A percentile compares a stretch with the other conserved stretches of the same genome.
Conservation (phyloP, 2,329 filamentous ascomycete species). For the Gyromitra esculenta region DNA sequence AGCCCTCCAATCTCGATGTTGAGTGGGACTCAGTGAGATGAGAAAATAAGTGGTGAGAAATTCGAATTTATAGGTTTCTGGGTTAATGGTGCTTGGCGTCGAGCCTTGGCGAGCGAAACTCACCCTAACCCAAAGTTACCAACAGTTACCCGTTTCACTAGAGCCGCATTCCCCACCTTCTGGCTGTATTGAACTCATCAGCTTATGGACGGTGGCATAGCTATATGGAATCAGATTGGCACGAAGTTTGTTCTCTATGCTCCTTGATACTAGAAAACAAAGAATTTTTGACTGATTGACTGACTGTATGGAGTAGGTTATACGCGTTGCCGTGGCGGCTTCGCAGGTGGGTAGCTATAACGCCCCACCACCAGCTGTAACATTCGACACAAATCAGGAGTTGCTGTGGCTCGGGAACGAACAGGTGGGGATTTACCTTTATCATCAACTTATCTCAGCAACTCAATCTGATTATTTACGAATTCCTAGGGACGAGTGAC, state of each 20-base stretch:
- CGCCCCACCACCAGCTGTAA: conserved; percentile 79
- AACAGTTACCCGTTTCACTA: neutral
- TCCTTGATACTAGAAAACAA: neutral
- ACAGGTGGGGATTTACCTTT: conserved; percentile 68
- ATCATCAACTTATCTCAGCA: conserved; percentile 24
- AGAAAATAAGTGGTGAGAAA: conserved; percentile 17
- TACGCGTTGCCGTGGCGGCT: conserved; percentile 77
- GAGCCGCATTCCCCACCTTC: conserved; percentile 48
- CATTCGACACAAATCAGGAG: conserved; percentile 89
- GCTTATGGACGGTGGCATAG: conserved; percentile 46
- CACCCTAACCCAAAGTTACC: conserved; percentile 29
- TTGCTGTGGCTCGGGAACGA: conserved; percentile 93
- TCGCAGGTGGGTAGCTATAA: conserved; percentile 62
- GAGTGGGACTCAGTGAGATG: neutral
- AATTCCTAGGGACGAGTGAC: conserved; percentile 78
- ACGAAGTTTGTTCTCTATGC: conserved; percentile 54
- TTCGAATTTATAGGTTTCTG: conserved; percentile 32
- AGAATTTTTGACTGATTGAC: neutral
- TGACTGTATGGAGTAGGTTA: conserved; percentile 68
- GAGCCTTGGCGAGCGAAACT: neutral
- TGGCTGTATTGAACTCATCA: conserved; percentile 18
- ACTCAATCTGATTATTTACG: conserved; percentile 20
- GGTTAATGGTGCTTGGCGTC: conserved; percentile 25
- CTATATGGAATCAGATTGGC: conserved; percentile 56
- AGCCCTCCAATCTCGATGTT: neutral